A percentile compares a stretch with the other conserved stretches of the same genome.
Evolutionary conservation across 352 stramenopile species (phyloP).

Genomic region (Phytophthora niederhauseri): DNA sequence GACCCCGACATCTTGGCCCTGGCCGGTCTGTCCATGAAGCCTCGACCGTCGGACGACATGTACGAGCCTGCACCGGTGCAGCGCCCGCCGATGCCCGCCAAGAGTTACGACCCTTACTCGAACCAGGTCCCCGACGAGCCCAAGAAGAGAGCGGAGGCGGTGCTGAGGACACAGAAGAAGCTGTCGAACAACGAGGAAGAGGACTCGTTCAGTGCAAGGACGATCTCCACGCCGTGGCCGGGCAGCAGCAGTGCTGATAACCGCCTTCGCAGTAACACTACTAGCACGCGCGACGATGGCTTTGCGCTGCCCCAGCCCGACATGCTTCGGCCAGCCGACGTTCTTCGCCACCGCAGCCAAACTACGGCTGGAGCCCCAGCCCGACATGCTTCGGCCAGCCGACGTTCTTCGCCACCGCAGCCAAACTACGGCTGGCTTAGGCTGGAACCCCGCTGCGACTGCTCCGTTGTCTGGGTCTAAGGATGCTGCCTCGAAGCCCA

Average conservation of each 20-base stretch:
- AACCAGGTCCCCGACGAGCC: slow-evolving; percentile 24
- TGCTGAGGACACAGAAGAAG: not conserved
- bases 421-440: slow-evolving; percentile 23
- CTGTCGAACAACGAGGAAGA: slow-evolving; percentile 13
- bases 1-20: slow-evolving; percentile 64
- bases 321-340: slow-evolving; percentile 32
- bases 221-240: slow-evolving; percentile 21
- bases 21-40: slow-evolving; percentile 52
- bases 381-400: slow-evolving; percentile 26
- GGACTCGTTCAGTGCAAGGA: slow-evolving; percentile 8
- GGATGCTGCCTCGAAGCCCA: slow-evolving; percentile 16
- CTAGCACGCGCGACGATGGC: slow-evolving; percentile 18
- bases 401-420: slow-evolving; percentile 42
- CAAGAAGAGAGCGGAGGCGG: slow-evolving; percentile 17
- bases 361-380: slow-evolving; percentile 22
- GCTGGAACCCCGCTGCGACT: slow-evolving; percentile 32
- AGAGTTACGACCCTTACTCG: slow-evolving; percentile 21
- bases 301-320: slow-evolving; percentile 10
- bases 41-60: slow-evolving; percentile 29
- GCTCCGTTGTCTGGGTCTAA: slow-evolving; percentile 20
- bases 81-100: slow-evolving; percentile 14
- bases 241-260: slow-evolving; percentile 16
- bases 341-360: slow-evolving; percentile 40
- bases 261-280: slow-evolving; percentile 29
- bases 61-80: slow-evolving; percentile 23